Evolutionary conservation across 2,329 filamentous ascomycete genomes (phyloP), one percentile per base, ranked within the genome.

Genomic region (Thielaviopsis ethacetica): DNA sequence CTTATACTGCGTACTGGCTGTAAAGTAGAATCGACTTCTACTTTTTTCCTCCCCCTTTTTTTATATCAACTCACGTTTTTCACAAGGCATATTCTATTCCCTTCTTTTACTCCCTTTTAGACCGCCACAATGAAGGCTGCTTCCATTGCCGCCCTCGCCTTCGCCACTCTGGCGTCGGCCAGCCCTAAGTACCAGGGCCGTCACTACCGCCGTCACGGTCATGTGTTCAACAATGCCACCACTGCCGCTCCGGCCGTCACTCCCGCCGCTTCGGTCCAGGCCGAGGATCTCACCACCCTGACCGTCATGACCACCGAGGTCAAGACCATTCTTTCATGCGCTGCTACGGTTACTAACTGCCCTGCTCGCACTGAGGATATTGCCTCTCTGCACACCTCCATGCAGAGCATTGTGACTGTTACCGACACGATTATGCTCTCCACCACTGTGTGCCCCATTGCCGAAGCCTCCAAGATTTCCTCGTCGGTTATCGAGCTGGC

Each of bases 321-420:
- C 63, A 71, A 76, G 62, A 82, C 79, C 68, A 72, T 82, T 70
- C 81, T 75, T 65, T 80, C 76, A 60, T 82, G 79, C 67, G 76
- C 72, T 62, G 71, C 79, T 59, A 77, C 75, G 59, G 74, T 80
- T 67, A 80, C 78, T 69, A 71, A 81, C 79, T 83, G 80, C 70
- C 72, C 72, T 59, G 68, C 68, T 62, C 62, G 62, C 26, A 55
- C 59, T 57, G 66, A 68, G 22, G 69, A 64, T 56, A 65, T 70
- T 56, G 67, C 67, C 56, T 64, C 66, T 61, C 65, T 73, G 53
- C 70, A 72, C 60, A 68, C 69, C 63, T 64, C 66, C 15, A 67
- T 71, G 62, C 68, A 67, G 65, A 61, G 64, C 56, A 67, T 67
- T 59, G 62, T 66, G 58, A 63, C 69, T 54, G 67, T 71, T 61